phyloP scores from a whole-genome alignment of 2,329 filamentous ascomycete genomes.

The Coniochaeta hoffmannii region DNA sequence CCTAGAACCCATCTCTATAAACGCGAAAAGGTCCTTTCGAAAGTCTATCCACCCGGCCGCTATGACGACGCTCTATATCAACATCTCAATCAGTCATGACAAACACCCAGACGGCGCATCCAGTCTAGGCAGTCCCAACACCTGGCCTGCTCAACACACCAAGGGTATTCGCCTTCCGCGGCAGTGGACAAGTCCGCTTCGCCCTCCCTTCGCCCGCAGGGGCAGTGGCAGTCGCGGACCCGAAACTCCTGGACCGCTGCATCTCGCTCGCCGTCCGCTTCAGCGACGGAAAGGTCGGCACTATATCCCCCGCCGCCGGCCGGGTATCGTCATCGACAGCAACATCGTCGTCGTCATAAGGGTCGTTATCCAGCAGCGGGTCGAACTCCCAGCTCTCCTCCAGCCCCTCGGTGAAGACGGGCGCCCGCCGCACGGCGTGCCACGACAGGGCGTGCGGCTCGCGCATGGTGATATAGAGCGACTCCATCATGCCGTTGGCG shows the following conservation, averaged over 20 bases:
- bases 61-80: neutral
- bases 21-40: neutral
- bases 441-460: slow-evolving; percentile 44
- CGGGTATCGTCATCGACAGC: slow-evolving; percentile 26
- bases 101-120: neutral
- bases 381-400: slow-evolving; percentile 49
- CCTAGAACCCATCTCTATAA: neutral
- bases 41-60: slow-evolving; percentile 1
- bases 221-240: slow-evolving; percentile 20
- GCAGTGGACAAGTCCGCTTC: slow-evolving; percentile 25
- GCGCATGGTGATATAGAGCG: slow-evolving; percentile 52
- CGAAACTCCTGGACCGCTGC: slow-evolving; percentile 38
- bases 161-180: slow-evolving; percentile 9
- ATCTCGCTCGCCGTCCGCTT: slow-evolving; percentile 49
- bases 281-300: slow-evolving; percentile 28
- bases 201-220: slow-evolving; percentile 16
- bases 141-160: slow-evolving; percentile 24
- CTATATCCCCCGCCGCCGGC: slow-evolving; percentile 40
- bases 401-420: slow-evolving; percentile 42
- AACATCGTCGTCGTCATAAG: slow-evolving; percentile 25
- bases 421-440: slow-evolving; percentile 40
- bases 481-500: slow-evolving; percentile 46
- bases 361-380: slow-evolving; percentile 36
- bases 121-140: slow-evolving; percentile 23
- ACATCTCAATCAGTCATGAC: neutral